phyloP scores from a whole-genome alignment of 1,284 basidiomycete species.

The Austropuccinia psidii region DNA sequence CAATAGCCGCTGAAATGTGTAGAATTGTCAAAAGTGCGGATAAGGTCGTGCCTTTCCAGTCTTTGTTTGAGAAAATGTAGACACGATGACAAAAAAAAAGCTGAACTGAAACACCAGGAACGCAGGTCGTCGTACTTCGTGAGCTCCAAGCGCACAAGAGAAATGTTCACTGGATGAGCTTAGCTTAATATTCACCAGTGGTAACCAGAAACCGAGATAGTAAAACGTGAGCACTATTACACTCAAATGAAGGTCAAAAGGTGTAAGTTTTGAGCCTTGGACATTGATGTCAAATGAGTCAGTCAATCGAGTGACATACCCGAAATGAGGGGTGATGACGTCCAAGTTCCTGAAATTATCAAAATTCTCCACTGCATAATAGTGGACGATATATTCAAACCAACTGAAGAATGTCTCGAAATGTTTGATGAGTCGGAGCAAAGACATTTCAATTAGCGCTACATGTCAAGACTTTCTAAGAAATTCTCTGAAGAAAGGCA shows the following conservation, averaged over 20 bases:
- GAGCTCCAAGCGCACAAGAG: too few species aligned
- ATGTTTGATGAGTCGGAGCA: too few species aligned
- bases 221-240: slow-evolving; percentile 6
- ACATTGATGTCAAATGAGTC: too few species aligned
- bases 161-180: too few species aligned
- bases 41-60: slow-evolving; percentile 11
- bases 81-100: slow-evolving; percentile 21
- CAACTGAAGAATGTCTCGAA: neutral
- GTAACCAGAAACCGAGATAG: slow-evolving; percentile 13
- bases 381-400: slow-evolving; percentile 26
- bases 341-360: slow-evolving; percentile 1
- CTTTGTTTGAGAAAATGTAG: slow-evolving; percentile 18
- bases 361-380: slow-evolving; percentile 22
- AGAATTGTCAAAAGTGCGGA: slow-evolving; percentile 6
- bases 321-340: slow-evolving; percentile 6
- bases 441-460: too few species aligned
- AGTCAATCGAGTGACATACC: neutral
- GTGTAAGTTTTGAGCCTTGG: too few species aligned
- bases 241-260: neutral
- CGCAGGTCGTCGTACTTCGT: too few species aligned
- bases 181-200: neutral
- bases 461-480: too few species aligned
- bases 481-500: too few species aligned
- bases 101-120: neutral
- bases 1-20: slow-evolving; percentile 10